Evolutionary conservation across 2,329 filamentous ascomycete species (phyloP).

Genomic region (Epichloe festucae): DNA sequence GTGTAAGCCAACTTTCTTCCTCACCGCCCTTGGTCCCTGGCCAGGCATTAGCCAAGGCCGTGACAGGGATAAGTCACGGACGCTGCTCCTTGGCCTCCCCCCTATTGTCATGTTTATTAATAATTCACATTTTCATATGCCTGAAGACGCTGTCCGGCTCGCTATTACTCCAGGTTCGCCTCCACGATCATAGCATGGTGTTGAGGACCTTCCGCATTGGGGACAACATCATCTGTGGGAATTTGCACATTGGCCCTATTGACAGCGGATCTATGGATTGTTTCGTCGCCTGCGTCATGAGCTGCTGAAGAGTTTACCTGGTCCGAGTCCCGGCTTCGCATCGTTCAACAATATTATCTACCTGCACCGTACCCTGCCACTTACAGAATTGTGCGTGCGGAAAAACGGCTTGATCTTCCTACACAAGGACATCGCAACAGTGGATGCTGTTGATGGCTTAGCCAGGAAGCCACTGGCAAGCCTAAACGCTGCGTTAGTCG

Average conservation of each 20-base stretch:
- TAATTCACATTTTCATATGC: not conserved
- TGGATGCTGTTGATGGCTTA: not conserved
- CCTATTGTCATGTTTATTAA: not conserved
- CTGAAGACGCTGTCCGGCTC: not conserved
- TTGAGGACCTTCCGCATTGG: not conserved
- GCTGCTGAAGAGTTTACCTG: not conserved
- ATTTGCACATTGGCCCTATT: not conserved
- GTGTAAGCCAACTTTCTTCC: not conserved
- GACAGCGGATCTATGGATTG: not conserved
- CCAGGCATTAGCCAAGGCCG: not conserved
- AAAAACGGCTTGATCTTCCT: not conserved
- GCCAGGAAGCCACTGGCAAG: constrained; percentile 1
- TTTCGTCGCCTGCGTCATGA: not conserved
- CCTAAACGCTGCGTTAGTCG: constrained; percentile 2
- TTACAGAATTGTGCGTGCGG: not conserved
- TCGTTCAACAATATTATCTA: not conserved
- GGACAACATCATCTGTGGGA: not conserved
- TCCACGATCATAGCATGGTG: constrained; percentile 3
- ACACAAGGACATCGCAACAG: not conserved
- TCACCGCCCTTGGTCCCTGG: constrained; percentile 4
- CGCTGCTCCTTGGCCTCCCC: not conserved
- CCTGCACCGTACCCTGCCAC: not conserved
- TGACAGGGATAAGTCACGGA: constrained; percentile 2
- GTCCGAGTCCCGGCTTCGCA: not conserved
- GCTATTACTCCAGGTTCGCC: not conserved